These are phyloP conservation scores for Ceratobasidium sp. DNA, from an alignment of 1,284 basidiomycete genomes.

Conservation along the genomic window DNA sequence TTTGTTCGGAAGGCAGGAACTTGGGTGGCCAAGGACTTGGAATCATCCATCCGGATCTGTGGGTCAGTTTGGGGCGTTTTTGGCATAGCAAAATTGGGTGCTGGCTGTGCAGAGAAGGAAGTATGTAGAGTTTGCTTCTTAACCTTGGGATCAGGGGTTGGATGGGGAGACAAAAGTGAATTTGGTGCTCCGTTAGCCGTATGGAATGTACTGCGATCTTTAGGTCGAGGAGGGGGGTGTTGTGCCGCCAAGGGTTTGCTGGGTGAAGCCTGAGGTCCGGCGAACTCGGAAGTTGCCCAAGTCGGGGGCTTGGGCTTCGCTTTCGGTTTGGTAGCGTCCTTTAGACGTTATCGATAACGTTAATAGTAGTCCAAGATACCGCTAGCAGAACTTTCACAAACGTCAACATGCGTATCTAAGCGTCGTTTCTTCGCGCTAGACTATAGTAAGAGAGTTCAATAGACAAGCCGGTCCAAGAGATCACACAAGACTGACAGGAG, in stretches of 20 bases:
- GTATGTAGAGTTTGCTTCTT: conserved; percentile 9
- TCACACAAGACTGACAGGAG: conserved; percentile 22
- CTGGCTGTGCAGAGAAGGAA: conserved; percentile 16
- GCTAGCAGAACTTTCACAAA: conserved; percentile 7
- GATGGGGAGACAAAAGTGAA: conserved; percentile 16
- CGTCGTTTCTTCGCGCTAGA: conserved; percentile 23
- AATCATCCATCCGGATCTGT: conserved; percentile 8
- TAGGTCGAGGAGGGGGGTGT: conserved; percentile 17
- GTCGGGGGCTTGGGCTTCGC: conserved; percentile 22
- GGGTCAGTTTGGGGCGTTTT: conserved; percentile 12
- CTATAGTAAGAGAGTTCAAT: conserved; percentile 7
- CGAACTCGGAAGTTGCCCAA: conserved; percentile 32
- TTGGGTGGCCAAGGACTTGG: conserved; percentile 1
- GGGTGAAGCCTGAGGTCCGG: neutral
- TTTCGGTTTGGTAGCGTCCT: conserved; percentile 12
- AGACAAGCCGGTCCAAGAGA: neutral
- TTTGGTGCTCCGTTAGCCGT: neutral
- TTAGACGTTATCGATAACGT: neutral
- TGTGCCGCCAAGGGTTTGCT: conserved; percentile 10
- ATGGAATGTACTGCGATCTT: neutral
- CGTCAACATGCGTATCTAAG: neutral
- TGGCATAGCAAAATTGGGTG: conserved; percentile 15
- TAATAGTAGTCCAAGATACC: neutral
- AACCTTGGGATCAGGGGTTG: conserved; percentile 17
- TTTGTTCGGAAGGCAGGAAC: conserved; percentile 29